Conservation (phyloP, 2,329 filamentous ascomycete species). For the Magnaporthiopsis incrustans region DNA sequence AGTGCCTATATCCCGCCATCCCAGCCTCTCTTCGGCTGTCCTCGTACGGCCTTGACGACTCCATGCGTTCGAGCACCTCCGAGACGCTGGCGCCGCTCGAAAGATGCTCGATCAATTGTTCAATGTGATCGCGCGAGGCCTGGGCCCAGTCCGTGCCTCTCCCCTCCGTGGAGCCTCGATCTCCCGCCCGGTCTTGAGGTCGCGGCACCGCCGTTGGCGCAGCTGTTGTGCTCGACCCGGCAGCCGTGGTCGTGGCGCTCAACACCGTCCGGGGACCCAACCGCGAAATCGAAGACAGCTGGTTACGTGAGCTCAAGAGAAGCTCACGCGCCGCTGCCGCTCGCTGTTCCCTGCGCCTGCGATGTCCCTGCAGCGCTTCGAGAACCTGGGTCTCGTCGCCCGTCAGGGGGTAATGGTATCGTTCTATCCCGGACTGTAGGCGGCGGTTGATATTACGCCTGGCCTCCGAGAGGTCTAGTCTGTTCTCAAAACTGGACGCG, state of each 20-base stretch:
- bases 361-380: slow-evolving; percentile 46
- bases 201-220: neutral
- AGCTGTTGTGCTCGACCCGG: neutral
- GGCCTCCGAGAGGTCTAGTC: neutral
- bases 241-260: neutral
- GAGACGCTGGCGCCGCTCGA: neutral
- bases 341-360: slow-evolving; percentile 40
- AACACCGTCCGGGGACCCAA: neutral
- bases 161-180: neutral
- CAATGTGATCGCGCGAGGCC: neutral
- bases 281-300: neutral
- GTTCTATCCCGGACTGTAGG: slow-evolving; percentile 19
- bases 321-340: slow-evolving; percentile 9
- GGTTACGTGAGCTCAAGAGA: slow-evolving; percentile 1
- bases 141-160: neutral
- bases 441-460: neutral
- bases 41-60: neutral
- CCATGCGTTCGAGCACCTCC: neutral
- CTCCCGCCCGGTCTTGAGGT: neutral
- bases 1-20: neutral
- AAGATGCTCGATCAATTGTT: neutral
- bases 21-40: neutral
- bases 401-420: slow-evolving; percentile 42
- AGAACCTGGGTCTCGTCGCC: slow-evolving; percentile 48
- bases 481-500: slow-evolving; percentile 9